phyloP scores from a whole-genome alignment of 257 asterid genomes.

The Solanum sparsipilum region DNA sequence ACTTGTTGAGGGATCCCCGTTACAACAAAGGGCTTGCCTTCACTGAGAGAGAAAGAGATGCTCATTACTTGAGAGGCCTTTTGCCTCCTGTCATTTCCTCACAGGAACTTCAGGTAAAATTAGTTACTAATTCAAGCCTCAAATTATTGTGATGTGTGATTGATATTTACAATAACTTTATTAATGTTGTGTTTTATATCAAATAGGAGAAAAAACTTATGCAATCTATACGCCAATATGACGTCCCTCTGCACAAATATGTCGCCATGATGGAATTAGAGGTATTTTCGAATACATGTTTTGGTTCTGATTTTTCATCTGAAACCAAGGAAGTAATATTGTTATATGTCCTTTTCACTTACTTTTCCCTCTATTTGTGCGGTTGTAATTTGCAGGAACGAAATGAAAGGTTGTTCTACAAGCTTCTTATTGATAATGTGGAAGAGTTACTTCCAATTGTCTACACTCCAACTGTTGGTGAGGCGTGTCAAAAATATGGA shows the following conservation, averaged over 20 bases:
- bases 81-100: constrained; percentile 10
- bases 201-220: constrained; percentile 39
- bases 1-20: constrained; percentile 15
- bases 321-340: not conserved
- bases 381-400: constrained; percentile 36
- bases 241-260: constrained; percentile 66
- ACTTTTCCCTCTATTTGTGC: not conserved
- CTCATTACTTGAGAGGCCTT: constrained; percentile 20
- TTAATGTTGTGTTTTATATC: not conserved
- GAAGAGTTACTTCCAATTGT: constrained; percentile 71
- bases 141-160: not conserved
- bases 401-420: constrained; percentile 59
- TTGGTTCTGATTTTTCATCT: not conserved
- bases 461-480: constrained; percentile 72
- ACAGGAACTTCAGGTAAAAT: constrained; percentile 13
- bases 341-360: not conserved
- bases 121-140: not conserved
- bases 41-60: constrained; percentile 14
- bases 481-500: constrained; percentile 78
- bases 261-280: constrained; percentile 86
- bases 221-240: constrained; percentile 51
- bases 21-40: constrained; percentile 19
- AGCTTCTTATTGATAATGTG: constrained; percentile 63
- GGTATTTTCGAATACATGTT: constrained; percentile 9
- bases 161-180: not conserved